Evolutionary conservation across 2,329 filamentous ascomycete species (phyloP).

Genomic region (Neofusicoccum parvum): DNA sequence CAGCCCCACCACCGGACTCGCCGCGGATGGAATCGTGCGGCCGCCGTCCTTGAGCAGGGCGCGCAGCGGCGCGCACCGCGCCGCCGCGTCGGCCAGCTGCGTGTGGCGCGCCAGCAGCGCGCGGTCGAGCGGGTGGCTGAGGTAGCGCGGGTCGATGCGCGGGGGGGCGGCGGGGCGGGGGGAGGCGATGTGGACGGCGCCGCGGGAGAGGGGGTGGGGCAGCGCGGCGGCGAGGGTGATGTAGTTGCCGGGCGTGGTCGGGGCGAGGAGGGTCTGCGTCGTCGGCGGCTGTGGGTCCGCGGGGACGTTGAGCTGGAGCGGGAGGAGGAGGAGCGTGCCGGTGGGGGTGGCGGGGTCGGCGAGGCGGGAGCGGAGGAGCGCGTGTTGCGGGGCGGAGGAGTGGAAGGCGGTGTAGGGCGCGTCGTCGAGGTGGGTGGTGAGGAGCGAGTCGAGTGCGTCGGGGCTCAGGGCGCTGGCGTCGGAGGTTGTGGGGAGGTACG

Average conservation of each 20-base stretch:
- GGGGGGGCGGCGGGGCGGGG: constrained; percentile 33
- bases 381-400: constrained; percentile 5
- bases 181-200: constrained; percentile 37
- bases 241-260: constrained; percentile 23
- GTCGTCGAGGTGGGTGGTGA: neutral
- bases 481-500: constrained; percentile 31
- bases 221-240: constrained; percentile 24
- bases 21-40: constrained; percentile 23
- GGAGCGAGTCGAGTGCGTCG: neutral
- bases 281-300: neutral
- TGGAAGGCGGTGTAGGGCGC: neutral
- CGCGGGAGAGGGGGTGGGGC: constrained; percentile 37
- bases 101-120: constrained; percentile 41
- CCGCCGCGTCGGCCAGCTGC: constrained; percentile 38
- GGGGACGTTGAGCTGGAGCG: constrained; percentile 20
- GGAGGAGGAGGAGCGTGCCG: constrained; percentile 19
- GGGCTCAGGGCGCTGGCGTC: constrained; percentile 20
- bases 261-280: constrained; percentile 12
- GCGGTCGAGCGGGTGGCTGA: constrained; percentile 41
- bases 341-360: neutral
- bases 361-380: constrained; percentile 10
- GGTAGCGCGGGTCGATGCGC: constrained; percentile 43
- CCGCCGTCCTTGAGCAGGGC: constrained; percentile 36
- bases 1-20: neutral
- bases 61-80: constrained; percentile 34